Evolutionary conservation across 495 filamentous ascomycete genomes (phyloP).

Genomic region (Thermothielavioides terrestris): DNA sequence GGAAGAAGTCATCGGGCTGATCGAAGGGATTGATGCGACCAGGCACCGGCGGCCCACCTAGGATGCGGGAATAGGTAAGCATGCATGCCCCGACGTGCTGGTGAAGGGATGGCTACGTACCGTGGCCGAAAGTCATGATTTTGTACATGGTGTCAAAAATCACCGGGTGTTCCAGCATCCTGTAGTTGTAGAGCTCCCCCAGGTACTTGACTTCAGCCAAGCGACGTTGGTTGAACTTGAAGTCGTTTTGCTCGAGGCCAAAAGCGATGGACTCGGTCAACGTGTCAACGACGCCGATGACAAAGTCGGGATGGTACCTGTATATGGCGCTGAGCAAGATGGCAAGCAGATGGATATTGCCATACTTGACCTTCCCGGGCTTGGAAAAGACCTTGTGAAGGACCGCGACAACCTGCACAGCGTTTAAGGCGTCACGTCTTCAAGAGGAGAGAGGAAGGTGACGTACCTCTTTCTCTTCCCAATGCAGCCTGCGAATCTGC

Average conservation of each 20-base stretch:
- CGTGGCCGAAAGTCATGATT: conserved; percentile 85
- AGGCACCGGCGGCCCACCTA: conserved; percentile 71
- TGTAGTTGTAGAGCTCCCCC: conserved; percentile 95
- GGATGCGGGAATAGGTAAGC: conserved; percentile 27
- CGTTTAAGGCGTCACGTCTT: neutral
- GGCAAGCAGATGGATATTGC: conserved; percentile 90
- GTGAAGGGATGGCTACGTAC: conserved; percentile 30
- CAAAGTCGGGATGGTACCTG: conserved; percentile 85
- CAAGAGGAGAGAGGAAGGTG: neutral
- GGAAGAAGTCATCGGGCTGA: conserved; percentile 90
- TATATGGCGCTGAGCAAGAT: conserved; percentile 84
- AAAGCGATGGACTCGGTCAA: conserved; percentile 79
- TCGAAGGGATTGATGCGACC: conserved; percentile 69
- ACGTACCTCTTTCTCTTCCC: conserved; percentile 79
- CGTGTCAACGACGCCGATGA: conserved; percentile 80
- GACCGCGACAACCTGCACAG: conserved; percentile 60
- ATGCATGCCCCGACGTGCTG: conserved; percentile 3
- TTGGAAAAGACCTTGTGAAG: conserved; percentile 90
- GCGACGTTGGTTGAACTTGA: conserved; percentile 94
- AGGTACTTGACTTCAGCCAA: conserved; percentile 95
- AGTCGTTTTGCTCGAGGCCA: conserved; percentile 91
- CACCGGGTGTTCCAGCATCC: conserved; percentile 90
- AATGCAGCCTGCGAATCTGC: conserved; percentile 89
- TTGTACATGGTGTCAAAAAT: conserved; percentile 94
- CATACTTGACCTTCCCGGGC: conserved; percentile 94